These are phyloP conservation scores for Blastocystis sp. DNA, from an alignment of 352 stramenopile genomes.

Conservation along the genomic window DNA sequence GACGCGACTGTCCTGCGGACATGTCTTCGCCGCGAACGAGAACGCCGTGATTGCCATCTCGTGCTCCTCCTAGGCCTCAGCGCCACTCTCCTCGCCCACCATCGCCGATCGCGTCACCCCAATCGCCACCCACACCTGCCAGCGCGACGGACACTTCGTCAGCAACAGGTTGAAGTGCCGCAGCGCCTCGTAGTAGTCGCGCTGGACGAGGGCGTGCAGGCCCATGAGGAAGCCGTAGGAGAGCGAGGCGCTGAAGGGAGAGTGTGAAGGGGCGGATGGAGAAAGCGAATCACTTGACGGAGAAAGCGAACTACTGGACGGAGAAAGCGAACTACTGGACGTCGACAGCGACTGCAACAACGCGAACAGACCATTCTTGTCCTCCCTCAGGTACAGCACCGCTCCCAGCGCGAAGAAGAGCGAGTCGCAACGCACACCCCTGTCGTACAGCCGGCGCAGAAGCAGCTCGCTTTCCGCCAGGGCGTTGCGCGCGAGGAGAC, in stretches of 20 bases:
- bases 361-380: not conserved
- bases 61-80: constrained; percentile 19
- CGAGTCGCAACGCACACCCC: not conserved
- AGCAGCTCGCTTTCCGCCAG: not conserved
- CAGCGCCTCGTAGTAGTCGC: constrained; percentile 36
- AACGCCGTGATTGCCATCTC: constrained; percentile 61
- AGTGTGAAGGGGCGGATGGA: not conserved
- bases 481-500: not conserved
- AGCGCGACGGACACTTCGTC: not conserved
- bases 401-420: not conserved
- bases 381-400: not conserved
- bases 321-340: not conserved
- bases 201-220: not conserved
- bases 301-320: no score
- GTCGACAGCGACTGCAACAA: constrained; percentile 2
- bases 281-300: no score
- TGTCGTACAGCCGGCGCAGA: not conserved
- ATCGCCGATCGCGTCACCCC: constrained; percentile 18
- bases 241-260: not conserved
- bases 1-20: not conserved
- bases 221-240: not conserved
- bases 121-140: constrained; percentile 1
- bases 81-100: not conserved
- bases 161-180: constrained; percentile 32
- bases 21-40: constrained; percentile 2